Evolutionary conservation across 1,284 basidiomycete species (phyloP).

Genomic region (Phenoliferia sp.): DNA sequence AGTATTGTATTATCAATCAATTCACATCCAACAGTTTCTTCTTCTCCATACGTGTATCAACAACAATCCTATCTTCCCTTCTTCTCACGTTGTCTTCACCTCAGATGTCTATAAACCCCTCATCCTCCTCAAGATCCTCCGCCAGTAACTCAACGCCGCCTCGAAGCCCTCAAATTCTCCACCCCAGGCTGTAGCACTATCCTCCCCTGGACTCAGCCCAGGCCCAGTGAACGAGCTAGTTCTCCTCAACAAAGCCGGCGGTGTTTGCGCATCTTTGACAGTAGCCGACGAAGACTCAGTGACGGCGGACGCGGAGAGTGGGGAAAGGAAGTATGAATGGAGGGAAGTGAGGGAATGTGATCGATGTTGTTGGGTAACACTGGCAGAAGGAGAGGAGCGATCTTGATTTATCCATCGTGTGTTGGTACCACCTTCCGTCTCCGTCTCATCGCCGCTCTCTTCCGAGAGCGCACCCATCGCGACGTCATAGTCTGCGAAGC

Average conservation of each 20-base stretch:
- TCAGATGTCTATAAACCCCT: too few species aligned
- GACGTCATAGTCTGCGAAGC: background rate
- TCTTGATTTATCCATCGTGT: background rate
- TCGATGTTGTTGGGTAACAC: background rate
- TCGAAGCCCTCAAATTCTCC: slow-evolving; percentile 13
- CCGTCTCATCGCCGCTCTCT: slow-evolving; percentile 7
- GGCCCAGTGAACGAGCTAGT: background rate
- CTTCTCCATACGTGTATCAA: too few species aligned
- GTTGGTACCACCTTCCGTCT: slow-evolving; percentile 2
- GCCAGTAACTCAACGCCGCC: slow-evolving; percentile 11
- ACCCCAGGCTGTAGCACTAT: slow-evolving; percentile 5
- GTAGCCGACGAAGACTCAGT: background rate
- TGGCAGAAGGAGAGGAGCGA: background rate
- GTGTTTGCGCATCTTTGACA: background rate
- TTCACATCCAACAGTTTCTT: too few species aligned
- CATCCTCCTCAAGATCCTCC: slow-evolving; percentile 9
- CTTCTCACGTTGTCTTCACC: too few species aligned
- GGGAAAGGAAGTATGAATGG: background rate
- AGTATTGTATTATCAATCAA: too few species aligned
- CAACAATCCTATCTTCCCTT: too few species aligned
- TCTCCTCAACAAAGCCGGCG: background rate
- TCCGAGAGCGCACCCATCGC: background rate
- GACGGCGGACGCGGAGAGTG: background rate
- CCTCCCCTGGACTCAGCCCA: background rate
- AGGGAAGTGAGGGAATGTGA: slow-evolving; percentile 5